Base-by-base conservation (phyloP, 2,329 filamentous ascomycete species). In the Drechslera avenae region DNA sequence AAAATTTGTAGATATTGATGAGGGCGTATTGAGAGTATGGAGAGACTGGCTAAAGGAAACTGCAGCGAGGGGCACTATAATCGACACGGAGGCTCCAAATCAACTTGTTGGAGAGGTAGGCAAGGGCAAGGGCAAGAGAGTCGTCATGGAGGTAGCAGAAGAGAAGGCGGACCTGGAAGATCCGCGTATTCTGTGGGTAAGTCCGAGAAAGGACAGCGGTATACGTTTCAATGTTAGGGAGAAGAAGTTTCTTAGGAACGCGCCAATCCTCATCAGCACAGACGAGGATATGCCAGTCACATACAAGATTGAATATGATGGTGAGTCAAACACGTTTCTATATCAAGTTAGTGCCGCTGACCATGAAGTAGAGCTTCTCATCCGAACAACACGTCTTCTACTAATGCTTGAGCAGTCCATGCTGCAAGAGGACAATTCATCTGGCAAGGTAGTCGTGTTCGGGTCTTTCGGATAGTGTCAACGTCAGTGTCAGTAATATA, bases 231-330 rank as follows among this genome's bases (percentile, higher is more conserved):
- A 81, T 8, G 86, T 92, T 14, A 75, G 73, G 17, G 80, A 85
- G 66, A 79, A 78, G 46, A 76, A 76, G 34, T 69, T 74, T 64
- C 73, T 70, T 64, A 63, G 72, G 43, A 63, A 78, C 30, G 74
- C 76, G 50, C 83, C 85, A 1, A 69, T 88, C 12, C 74, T 89
- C 10, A 72, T 84, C 13, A 75, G 78, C 2, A 75, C 74, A 8
- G 82, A 86, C 42, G 85, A 90, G 46, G 85, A 90, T 37, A 73
- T 82, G n/a, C 79, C 86, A 3, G 83, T 89, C 8, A 84, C 80
- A 46, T 94, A 91, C 67, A 81, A 81, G 35, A 76, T 94, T 21
- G 83, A 88, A 48, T 89, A 90, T 64, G 79, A 89, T 81, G 86
- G 89, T 90, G 76, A 37, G 37, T 21, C 9, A 4, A 19, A 51